Evolutionary conservation across 2,329 filamentous ascomycete genomes (phyloP), one percentile per base, ranked within the genome.

Genomic region (Alternaria rosae): DNA sequence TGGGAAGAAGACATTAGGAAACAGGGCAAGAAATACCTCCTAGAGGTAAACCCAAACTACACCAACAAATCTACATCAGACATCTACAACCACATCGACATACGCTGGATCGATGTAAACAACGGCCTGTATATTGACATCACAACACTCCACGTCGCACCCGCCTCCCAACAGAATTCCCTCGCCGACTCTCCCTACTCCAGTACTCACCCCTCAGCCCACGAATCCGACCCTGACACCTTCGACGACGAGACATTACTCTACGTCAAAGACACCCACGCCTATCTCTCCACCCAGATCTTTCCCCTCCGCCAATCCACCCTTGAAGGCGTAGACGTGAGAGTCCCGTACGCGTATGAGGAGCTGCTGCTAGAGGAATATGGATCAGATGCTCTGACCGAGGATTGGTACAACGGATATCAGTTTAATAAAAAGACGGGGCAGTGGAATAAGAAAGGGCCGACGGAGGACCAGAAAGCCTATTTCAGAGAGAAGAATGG

Each of bases 41-140:
- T 89, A 5, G 87, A 89, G 54, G 82, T 89, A 55, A 89, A 89
- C 61, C 86, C 87, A 10, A 78, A 87, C 66, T 87, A 83, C 68
- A 75, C 75, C 5, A 81, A 84, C 59, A 76, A 79, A 21, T 80
- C 78, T 3, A 81, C 75, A 1, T 54, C 43, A 3, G 87, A 89
- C 66, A 74, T 57, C 12, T 67, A 82, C 51, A 89, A 89, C 62
- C 80, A 85, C 30, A 89, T 89, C 56, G 87, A 89, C 69, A 86
- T 84, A 10, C 80, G 87, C 21, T 89, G 86, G 86, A 87, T 89
- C 62, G 87, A 89, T 69, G 87, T 80, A 20, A 78, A 82, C 0
- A 87, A 84, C 0, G 87, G 87, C 0, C 74, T 89, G 0, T 89
- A 87, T 68, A 88, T 89, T 67, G 87, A 89, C 70, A 87, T 89